Evolutionary conservation across 2,329 filamentous ascomycete genomes (phyloP), one percentile per base, ranked within the genome.

Genomic region (Aspergillus pseudoglaucus): DNA sequence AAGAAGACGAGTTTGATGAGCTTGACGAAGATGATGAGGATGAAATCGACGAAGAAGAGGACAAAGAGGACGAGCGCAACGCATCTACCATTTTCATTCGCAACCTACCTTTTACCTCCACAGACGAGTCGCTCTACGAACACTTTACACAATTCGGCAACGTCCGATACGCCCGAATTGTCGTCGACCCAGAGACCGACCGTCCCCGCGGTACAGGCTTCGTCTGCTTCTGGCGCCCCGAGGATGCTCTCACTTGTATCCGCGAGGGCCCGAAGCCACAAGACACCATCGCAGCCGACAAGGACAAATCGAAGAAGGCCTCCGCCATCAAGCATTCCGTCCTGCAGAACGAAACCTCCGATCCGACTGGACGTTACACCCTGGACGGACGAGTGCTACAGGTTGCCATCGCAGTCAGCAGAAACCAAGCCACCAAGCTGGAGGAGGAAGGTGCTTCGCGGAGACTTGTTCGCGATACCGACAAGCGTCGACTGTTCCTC

Each of bases 161-260:
- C n/a, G 75, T 96, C 35, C 82, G 90, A 33, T 98, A 97, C 65
- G 93, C 91, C 4, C 81, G 94, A 55, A 84, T 96, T 8, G 94
- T 98, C 33, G 80, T 94, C 64, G 91, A 98, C 64, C 84, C 79
- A 42, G 81, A 83, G 20, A 95, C 89, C 0, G 90, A 90, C 57
- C 84, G 88, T 45, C 88, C 93, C 2, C 88, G 87, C 42, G 93
- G 93, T 22, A 97, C 91, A 27, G 93, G 86, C 3, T 98, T 98
- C 61, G 91, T 97, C 25, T 95, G 89, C 71, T 98, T 98, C 71
- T 85, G 84, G 70, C 84, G 85, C 44, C 72, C 76, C 33, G 81
- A 85, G 17, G 88, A 95, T 62, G 88, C 85, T 55, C 82, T 84
- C 62, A 68, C 76, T 17, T 97, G 93, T 64, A 75, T 96, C 52